These are phyloP conservation scores for Fagus sylvatica DNA, from an alignment of 306 rosid species.

Conservation along the genomic window DNA sequence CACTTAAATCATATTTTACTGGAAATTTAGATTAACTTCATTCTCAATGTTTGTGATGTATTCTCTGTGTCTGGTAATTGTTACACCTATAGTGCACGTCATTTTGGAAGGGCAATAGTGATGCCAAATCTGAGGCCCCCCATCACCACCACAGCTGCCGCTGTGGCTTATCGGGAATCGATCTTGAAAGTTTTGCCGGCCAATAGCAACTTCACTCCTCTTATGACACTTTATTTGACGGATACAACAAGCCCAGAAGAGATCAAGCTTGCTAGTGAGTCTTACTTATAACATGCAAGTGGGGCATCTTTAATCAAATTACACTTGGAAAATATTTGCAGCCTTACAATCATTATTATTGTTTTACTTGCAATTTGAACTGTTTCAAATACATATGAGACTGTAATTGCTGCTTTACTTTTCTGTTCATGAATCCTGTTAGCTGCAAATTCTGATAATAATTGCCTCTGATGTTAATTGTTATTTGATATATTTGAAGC, in stretches of 20 bases:
- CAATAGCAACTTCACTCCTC: slow-evolving; percentile 68
- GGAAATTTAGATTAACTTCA: not conserved
- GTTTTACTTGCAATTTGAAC: not conserved
- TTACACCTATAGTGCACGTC: slow-evolving; percentile 54
- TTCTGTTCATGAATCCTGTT: slow-evolving; percentile 2
- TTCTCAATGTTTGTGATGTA: not conserved
- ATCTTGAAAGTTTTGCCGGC: slow-evolving; percentile 74
- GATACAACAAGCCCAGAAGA: slow-evolving; percentile 70
- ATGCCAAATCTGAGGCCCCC: slow-evolving; percentile 98
- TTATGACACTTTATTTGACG: slow-evolving; percentile 89
- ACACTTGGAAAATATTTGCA: not conserved
- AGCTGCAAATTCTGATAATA: slow-evolving; percentile 5
- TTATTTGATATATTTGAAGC: not conserved
- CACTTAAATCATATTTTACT: not conserved
- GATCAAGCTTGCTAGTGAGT: slow-evolving; percentile 86
- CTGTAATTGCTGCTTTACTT: not conserved
- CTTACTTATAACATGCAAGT: not conserved
- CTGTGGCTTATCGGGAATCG: slow-evolving; percentile 66
- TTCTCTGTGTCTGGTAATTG: slow-evolving; percentile 22
- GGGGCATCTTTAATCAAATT: not conserved
- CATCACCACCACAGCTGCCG: slow-evolving; percentile 63
- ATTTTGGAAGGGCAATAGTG: slow-evolving; percentile 83
- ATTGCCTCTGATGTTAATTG: not conserved
- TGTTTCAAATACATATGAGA: not conserved
- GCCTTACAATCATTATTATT: not conserved